Conservation (phyloP, 1,139 yeast species). For the Tardiomyces blankii region DNA sequence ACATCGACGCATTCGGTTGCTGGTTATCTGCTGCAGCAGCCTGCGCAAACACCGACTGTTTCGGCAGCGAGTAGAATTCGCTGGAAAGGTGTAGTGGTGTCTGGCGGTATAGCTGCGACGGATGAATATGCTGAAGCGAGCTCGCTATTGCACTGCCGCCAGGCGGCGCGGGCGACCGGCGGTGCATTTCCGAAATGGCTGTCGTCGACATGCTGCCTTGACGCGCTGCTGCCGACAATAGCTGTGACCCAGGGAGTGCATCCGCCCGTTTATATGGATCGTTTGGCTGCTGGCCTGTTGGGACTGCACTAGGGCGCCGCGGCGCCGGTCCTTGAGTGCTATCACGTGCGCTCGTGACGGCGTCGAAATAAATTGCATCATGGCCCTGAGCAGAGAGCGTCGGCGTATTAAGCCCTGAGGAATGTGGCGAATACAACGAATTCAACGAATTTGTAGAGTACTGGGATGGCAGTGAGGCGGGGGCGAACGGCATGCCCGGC, state of each 20-base stretch:
- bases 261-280: not conserved
- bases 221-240: not conserved
- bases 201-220: not conserved
- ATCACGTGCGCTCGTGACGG: not conserved
- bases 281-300: not conserved
- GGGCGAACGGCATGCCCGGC: not conserved
- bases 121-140: constrained; percentile 15
- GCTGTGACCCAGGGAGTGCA: not conserved
- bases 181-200: not conserved
- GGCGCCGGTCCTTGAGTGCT: not conserved
- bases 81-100: not conserved
- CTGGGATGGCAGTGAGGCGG: not conserved
- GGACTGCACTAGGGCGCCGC: not conserved
- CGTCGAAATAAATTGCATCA: not conserved
- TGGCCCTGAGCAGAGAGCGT: not conserved
- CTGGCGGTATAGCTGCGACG: constrained; percentile 10
- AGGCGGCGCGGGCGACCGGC: not conserved
- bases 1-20: not conserved
- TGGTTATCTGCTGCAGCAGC: not conserved
- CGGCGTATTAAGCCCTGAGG: not conserved
- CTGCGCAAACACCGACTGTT: not conserved
- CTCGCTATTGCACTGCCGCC: not conserved
- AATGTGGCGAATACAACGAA: not conserved
- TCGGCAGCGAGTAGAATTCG: not conserved
- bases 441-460: not conserved